Evolutionary conservation across 2,329 filamentous ascomycete genomes (phyloP).

Genomic region (Fusarium sp.): DNA sequence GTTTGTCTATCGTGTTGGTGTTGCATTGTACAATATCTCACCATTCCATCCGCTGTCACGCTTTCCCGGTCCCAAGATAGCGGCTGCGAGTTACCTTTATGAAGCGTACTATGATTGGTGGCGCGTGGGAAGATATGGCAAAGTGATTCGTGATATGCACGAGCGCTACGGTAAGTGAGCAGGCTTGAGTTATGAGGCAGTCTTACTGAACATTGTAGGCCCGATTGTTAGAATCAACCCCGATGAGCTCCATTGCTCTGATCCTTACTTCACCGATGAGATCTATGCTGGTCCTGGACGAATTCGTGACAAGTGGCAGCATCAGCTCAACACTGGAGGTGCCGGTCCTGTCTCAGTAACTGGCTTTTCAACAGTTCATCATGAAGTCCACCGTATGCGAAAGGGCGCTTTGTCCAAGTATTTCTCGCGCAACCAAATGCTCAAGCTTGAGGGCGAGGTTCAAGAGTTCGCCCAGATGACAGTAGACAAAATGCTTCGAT

Average conservation of each 20-base stretch:
- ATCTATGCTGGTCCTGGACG: slow-evolving; percentile 52
- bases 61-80: slow-evolving; percentile 56
- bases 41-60: slow-evolving; percentile 55
- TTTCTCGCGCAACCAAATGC: slow-evolving; percentile 53
- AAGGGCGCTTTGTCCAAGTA: slow-evolving; percentile 51
- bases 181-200: fast-evolving
- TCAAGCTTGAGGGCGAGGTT: slow-evolving; percentile 48
- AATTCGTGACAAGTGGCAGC: slow-evolving; percentile 46
- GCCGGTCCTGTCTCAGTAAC: slow-evolving; percentile 27
- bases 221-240: slow-evolving; percentile 58
- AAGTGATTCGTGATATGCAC: slow-evolving; percentile 54
- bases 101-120: slow-evolving; percentile 58
- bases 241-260: slow-evolving; percentile 56
- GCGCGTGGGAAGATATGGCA: slow-evolving; percentile 53
- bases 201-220: slow-evolving; percentile 25
- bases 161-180: slow-evolving; percentile 52
- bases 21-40: slow-evolving; percentile 55
- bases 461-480: slow-evolving; percentile 45
- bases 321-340: slow-evolving; percentile 33
- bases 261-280: slow-evolving; percentile 55
- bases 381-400: slow-evolving; percentile 53
- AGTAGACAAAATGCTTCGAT: slow-evolving; percentile 51
- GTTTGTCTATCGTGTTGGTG: slow-evolving; percentile 49
- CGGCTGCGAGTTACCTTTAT: slow-evolving; percentile 54
- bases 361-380: slow-evolving; percentile 40